Base-by-base conservation (phyloP, 2,329 filamentous ascomycete genomes). In the Grosmannia serpens region DNA sequence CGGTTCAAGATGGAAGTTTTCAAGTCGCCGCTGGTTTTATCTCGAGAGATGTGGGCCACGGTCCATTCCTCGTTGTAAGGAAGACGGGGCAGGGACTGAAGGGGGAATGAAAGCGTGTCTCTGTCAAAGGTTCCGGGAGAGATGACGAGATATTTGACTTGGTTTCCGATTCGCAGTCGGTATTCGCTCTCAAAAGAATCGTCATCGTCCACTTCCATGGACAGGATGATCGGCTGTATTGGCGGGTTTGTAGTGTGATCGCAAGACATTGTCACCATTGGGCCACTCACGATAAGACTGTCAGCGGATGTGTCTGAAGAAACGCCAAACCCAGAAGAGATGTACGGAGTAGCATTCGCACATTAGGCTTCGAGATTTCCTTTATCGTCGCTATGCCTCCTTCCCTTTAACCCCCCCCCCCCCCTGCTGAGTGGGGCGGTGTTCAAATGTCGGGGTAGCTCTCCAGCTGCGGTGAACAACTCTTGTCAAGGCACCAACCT, bases 141-240 rank as follows among this genome's bases (percentile, higher is more conserved):
- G 51, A 66, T 62, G 55, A 66, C 58, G 59, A 67, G 58, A 62
- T 65, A 67, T 59, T 62, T 65, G 55, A 67, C 64, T 60, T 65
- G 55, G 60, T 62, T 62, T 55, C 62, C 64, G 33, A 64, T 60
- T 61, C 55, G 60, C 52, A 66, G 35, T 61, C 65, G 62, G 57
- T 63, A 65, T 61, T 66, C 63, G 61, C 64, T 65, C 61, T 65
- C 58, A 57, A 50, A 62, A 35, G 56, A 60, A 56, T 64, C 55
- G 55, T 65, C 57, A 50, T 64, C 57, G 51, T 53, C 29, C 51
- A 53, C 51, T 35, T 53, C 51, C 51, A 53, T 53, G 20, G 51
- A 53, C 29, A 53, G 26, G 27, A 53, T 53, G 26, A 53, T n/a
- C 26, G 51, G 51, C 51, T 53, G 51, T 20, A 53, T 35, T 6